Evolutionary conservation across 23 red algal genomes (phyloP), one percentile per base, ranked within the genome.

Genomic region (Gracilaria caudata): DNA sequence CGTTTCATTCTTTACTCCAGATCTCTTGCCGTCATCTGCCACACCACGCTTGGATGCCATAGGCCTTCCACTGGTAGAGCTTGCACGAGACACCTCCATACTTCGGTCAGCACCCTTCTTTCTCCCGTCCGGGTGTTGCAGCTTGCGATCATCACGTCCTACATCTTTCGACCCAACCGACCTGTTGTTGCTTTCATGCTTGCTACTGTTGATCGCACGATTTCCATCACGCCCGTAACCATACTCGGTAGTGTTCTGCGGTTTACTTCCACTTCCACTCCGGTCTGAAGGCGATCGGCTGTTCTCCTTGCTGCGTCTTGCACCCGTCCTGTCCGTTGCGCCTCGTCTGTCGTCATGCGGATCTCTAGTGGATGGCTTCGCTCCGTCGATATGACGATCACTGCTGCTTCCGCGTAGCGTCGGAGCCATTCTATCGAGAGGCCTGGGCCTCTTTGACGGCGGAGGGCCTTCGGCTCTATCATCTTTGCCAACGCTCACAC

Each of bases 91-190:
- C 37, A 23, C 32, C 8, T 71, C 65, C 8, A 39, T 6, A 16
- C 2, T 39, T 41, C 37, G 32, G 4, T 71, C 65, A 36, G 34
- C 37, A 34, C 34, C 14, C 40, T 71, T 71, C 26, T 28, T 71
- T 41, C 37, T 36, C 4, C 34, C 34, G 19, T 71, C 65, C 37
- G 39, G 65, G 65, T 41, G 32, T 23, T 36, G 65, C 19, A 41
- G 10, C 37, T 71, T 71, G 34, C 65, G 65, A 71, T 71, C 65
- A 41, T 71, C 65, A 40, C 65, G 32, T 71, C 65, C 60, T 41
- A 33, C 57, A 71, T 71, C 33, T 36, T 39, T 39, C 21, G 37
- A 39, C 6, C 14, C 34, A 4, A 41, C 19, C 26, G 65, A 9
- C 19, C 65, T 6, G 3, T 2, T 4, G 14, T 40, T 71, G 37